Conservation (phyloP, 2,329 filamentous ascomycete species). For the Neonectria sp. region DNA sequence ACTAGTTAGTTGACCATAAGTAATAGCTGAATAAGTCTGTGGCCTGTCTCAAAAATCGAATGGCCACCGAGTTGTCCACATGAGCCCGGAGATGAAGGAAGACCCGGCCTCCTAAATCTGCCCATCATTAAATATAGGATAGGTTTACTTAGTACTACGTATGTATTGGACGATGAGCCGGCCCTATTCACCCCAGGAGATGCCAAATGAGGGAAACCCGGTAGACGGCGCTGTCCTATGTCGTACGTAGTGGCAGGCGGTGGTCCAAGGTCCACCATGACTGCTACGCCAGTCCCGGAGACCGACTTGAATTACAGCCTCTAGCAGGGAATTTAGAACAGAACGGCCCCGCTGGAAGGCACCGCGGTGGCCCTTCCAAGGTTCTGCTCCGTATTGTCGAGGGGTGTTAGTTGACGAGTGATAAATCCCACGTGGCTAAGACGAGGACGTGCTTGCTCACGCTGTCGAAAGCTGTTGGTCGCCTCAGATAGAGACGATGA, state of each 20-base stretch:
- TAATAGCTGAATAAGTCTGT: not conserved
- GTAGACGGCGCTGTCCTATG: not conserved
- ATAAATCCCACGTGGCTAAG: not conserved
- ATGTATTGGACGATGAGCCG: not conserved
- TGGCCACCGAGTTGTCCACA: not conserved
- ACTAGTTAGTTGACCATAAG: too few species aligned
- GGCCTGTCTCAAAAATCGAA: not conserved
- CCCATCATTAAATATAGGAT: not conserved
- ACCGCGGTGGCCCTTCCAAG: not conserved
- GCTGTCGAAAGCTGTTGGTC: not conserved
- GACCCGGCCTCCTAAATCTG: not conserved
- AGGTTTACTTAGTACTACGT: constrained; percentile 5
- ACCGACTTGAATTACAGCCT: not conserved
- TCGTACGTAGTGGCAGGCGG: constrained; percentile 11
- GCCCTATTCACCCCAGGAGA: not conserved
- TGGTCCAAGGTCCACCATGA: constrained; percentile 8
- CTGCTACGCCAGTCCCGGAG: not conserved
- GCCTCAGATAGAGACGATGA: not conserved
- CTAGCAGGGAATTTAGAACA: not conserved
- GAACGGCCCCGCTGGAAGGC: constrained; percentile 8
- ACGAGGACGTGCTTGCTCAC: not conserved
- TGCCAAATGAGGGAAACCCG: not conserved
- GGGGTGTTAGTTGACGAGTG: not conserved
- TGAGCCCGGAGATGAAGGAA: not conserved
- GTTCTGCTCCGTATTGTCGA: not conserved